Percentiles rank a stretch among this genome's conserved stretches.
Evolutionary conservation across 257 asterid genomes (phyloP).

Genomic region (Nicotiana benthamiana): DNA sequence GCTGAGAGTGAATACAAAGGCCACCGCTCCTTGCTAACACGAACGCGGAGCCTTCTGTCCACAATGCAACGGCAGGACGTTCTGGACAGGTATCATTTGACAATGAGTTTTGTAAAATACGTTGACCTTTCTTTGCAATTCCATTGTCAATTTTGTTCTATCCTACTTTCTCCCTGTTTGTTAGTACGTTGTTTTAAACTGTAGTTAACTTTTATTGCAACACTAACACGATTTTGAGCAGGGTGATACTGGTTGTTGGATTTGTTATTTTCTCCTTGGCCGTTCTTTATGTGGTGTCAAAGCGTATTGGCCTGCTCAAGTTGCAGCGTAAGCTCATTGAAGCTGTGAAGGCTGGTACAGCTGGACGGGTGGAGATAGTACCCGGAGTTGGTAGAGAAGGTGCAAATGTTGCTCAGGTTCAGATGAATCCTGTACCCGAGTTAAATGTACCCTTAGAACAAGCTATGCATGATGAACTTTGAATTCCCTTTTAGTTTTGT

Average conservation of each 20-base stretch:
- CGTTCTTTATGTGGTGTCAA: conserved; percentile 84
- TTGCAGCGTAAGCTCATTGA: conserved; percentile 67
- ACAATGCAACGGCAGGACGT: conserved; percentile 88
- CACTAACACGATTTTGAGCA: conserved; percentile 24
- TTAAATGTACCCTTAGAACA: conserved; percentile 46
- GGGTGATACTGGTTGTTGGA: conserved; percentile 61
- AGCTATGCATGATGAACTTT: conserved; percentile 78
- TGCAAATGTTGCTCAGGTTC: conserved; percentile 36
- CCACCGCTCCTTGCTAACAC: conserved; percentile 67
- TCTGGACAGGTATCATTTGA: conserved; percentile 53
- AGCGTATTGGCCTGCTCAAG: conserved; percentile 80
- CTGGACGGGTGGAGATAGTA: conserved; percentile 36
- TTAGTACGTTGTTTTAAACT: not conserved
- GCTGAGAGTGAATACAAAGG: conserved; percentile 94
- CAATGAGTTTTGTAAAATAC: not conserved
- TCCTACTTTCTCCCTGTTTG: not conserved
- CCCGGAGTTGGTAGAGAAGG: conserved; percentile 31
- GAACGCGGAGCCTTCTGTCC: conserved; percentile 83
- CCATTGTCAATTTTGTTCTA: conserved; percentile 4
- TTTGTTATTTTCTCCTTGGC: conserved; percentile 72
- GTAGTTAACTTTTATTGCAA: not conserved
- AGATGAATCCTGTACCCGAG: conserved; percentile 29
- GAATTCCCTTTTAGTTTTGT: conserved; percentile 10
- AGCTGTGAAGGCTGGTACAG: conserved; percentile 71
- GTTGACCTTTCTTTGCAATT: not conserved